Conservation (phyloP, 2,329 filamentous ascomycete species). For the Diaporthe citri region DNA sequence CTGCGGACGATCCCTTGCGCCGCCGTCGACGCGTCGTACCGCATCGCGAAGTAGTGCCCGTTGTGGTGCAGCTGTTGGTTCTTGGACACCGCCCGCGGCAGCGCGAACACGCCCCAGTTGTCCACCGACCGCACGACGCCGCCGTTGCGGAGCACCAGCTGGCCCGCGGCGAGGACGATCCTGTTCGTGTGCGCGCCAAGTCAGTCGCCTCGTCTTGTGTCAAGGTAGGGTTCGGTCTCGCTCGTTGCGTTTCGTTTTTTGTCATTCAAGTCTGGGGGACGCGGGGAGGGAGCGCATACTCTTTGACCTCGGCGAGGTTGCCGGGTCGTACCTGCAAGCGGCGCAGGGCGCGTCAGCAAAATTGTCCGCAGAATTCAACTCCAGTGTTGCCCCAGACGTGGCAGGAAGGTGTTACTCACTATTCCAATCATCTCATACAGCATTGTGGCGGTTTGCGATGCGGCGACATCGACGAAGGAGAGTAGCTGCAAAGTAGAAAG, state of each 20-base stretch:
- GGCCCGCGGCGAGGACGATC: slow-evolving; percentile 88
- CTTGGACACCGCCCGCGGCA: slow-evolving; percentile 83
- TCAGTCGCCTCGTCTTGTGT: not conserved
- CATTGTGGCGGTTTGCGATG: slow-evolving; percentile 68
- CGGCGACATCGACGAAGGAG: slow-evolving; percentile 30
- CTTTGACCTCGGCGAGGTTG: slow-evolving; percentile 92
- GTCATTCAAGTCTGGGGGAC: not conserved
- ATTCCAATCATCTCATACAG: slow-evolving; percentile 98
- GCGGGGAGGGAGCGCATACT: slow-evolving; percentile 71
- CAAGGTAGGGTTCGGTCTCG: not conserved
- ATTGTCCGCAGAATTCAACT: no score
- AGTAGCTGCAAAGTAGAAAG: not conserved
- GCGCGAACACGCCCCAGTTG: slow-evolving; percentile 94
- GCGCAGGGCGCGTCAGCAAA: not conserved
- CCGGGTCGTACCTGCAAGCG: slow-evolving; percentile 84
- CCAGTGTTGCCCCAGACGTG: no score
- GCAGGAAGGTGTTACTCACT: slow-evolving; percentile 66
- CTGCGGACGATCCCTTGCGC: slow-evolving; percentile 81
- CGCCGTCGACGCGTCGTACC: slow-evolving; percentile 83
- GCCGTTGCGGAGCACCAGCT: slow-evolving; percentile 82
- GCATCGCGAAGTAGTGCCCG: slow-evolving; percentile 98
- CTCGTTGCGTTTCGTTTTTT: not conserved
- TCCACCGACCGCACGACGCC: slow-evolving; percentile 92
- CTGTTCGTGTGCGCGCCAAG: slow-evolving; percentile 57
- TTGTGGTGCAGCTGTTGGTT: slow-evolving; percentile 86